A percentile compares a stretch with the other conserved stretches of the same genome.
Evolutionary conservation across 805 yeast species (phyloP).

Genomic region (Candida piceae): DNA sequence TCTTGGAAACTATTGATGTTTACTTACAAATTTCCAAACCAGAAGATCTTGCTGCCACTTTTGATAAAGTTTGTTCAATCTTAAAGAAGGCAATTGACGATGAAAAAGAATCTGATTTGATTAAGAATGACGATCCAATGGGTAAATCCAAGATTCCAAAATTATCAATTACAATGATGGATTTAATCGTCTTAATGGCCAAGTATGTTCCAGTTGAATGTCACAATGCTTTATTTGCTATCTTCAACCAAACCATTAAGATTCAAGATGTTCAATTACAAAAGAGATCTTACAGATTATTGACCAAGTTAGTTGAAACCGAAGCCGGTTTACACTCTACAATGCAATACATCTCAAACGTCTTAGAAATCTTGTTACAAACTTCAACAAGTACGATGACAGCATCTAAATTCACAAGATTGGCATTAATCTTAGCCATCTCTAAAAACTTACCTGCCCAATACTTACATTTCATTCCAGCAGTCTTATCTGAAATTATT

Average conservation of each 20-base stretch:
- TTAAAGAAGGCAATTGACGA: conserved; percentile 71
- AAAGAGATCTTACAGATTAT: conserved; percentile 81
- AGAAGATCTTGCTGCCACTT: conserved; percentile 66
- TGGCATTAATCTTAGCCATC: conserved; percentile 59
- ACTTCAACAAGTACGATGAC: conserved; percentile 55
- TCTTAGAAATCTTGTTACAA: conserved; percentile 55
- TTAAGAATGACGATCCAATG: conserved; percentile 31
- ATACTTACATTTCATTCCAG: conserved; percentile 74
- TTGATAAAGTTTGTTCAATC: conserved; percentile 78
- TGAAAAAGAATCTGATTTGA: conserved; percentile 34
- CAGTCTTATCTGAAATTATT: conserved; percentile 80
- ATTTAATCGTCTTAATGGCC: conserved; percentile 80
- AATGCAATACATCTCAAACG: conserved; percentile 45
- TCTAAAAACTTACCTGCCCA: conserved; percentile 57
- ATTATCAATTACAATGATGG: conserved; percentile 83
- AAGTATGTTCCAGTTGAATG: conserved; percentile 71
- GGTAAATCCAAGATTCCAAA: conserved; percentile 38
- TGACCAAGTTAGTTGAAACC: conserved; percentile 65
- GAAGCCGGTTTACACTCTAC: conserved; percentile 58
- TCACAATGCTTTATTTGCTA: conserved; percentile 70
- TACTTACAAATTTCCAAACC: conserved; percentile 66
- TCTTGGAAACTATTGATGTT: conserved; percentile 80
- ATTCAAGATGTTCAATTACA: conserved; percentile 65
- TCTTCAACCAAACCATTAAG: conserved; percentile 64
- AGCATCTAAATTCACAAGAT: conserved; percentile 77